Conservation (phyloP, 805 yeast genomes). For the Candida namnaoensis region DNA sequence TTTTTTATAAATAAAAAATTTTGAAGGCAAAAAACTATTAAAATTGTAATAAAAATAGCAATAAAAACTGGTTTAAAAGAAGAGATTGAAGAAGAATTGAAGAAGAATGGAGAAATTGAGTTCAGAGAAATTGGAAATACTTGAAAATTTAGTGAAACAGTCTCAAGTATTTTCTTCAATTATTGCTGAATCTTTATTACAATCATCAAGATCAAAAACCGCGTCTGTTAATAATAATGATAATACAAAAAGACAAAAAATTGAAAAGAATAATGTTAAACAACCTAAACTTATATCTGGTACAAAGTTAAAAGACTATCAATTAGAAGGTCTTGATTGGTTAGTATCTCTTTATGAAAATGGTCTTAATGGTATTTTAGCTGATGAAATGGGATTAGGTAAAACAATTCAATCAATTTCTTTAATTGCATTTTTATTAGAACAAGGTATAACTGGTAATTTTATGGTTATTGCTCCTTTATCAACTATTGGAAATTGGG, state of each 20-base stretch:
- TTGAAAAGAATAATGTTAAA: slow-evolving; percentile 17
- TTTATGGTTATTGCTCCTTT: slow-evolving; percentile 74
- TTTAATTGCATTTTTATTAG: slow-evolving; percentile 64
- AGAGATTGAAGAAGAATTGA: no score
- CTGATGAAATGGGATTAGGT: slow-evolving; percentile 98
- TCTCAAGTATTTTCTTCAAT: slow-evolving; percentile 84
- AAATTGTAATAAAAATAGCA: no score
- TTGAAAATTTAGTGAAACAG: slow-evolving; percentile 72
- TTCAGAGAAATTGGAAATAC: slow-evolving; percentile 53
- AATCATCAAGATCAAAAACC: slow-evolving; percentile 9
- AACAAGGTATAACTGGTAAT: slow-evolving; percentile 72
- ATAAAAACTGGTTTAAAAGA: no score
- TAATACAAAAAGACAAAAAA: slow-evolving; percentile 15
- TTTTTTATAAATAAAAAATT: no score
- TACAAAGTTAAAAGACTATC: slow-evolving; percentile 71
- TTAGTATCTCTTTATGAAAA: slow-evolving; percentile 80
- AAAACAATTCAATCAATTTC: slow-evolving; percentile 88
- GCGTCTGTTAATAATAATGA: slow-evolving; percentile 2
- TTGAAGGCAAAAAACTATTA: no score
- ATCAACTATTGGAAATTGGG: slow-evolving; percentile 85
- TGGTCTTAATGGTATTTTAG: slow-evolving; percentile 90
- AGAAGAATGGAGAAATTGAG: slow-evolving; percentile 31
- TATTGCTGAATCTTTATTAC: slow-evolving; percentile 66
- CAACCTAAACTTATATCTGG: slow-evolving; percentile 51
- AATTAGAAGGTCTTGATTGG: slow-evolving; percentile 89